Evolutionary conservation across 371 early-diverging fungal genomes (phyloP).

Genomic region (Mortierella sp.): DNA sequence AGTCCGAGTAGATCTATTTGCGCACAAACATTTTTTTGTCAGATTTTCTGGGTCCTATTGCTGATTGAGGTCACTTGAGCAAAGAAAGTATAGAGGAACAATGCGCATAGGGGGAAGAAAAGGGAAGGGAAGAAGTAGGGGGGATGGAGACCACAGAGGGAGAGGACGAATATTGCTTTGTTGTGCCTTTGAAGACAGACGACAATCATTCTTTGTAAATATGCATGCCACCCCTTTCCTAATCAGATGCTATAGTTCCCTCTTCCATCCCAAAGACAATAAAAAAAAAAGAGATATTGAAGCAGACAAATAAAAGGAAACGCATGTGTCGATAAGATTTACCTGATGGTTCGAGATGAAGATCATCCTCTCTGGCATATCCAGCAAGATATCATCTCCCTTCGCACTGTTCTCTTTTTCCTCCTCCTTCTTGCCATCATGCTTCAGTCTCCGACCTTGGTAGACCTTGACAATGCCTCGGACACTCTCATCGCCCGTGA

Average conservation of each 20-base stretch:
- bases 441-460: conserved; percentile 18
- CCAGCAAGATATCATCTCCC: conserved; percentile 46
- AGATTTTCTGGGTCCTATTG: background rate
- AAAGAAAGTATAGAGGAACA: background rate
- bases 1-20: conserved; percentile 83
- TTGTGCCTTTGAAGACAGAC: too few species aligned
- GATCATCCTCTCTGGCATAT: conserved; percentile 61
- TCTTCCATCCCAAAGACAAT: too few species aligned
- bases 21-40: background rate
- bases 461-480: conserved; percentile 38
- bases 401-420: conserved; percentile 24
- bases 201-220: conserved; percentile 3
- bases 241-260: too few species aligned
- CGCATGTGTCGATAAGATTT: too few species aligned
- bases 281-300: background rate
- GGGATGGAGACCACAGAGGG: too few species aligned
- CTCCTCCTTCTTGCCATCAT: conserved; percentile 21
- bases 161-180: too few species aligned
- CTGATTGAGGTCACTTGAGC: conserved; percentile 1
- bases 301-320: too few species aligned
- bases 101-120: background rate
- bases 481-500: conserved; percentile 66
- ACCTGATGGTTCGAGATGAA: conserved; percentile 87
- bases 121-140: too few species aligned
- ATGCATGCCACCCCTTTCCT: background rate